Evolutionary conservation across 1,284 basidiomycete genomes (phyloP).

Genomic region (Chalciporus piperatoides): DNA sequence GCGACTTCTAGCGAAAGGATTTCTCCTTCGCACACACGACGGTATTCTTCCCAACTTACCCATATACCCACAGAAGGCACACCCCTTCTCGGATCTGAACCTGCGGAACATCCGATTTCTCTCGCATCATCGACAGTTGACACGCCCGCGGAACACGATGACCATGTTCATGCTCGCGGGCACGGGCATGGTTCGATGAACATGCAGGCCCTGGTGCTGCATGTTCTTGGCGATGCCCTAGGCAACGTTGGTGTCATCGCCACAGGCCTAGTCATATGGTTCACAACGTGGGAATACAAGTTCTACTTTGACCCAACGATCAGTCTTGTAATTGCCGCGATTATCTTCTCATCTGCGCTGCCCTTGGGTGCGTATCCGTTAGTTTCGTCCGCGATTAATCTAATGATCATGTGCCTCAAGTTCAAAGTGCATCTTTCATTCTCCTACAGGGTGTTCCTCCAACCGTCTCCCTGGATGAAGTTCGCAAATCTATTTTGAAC

Average conservation of each 20-base stretch:
- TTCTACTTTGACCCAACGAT: slow-evolving; percentile 94
- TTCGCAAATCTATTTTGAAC: slow-evolving; percentile 73
- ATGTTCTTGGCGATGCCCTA: slow-evolving; percentile 95
- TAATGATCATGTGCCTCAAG: slow-evolving; percentile 37
- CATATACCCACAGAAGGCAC: slow-evolving; percentile 35
- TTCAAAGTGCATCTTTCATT: slow-evolving; percentile 93
- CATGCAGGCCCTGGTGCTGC: slow-evolving; percentile 92
- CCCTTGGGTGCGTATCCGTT: slow-evolving; percentile 70
- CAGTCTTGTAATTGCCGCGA: slow-evolving; percentile 91
- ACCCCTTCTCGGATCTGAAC: slow-evolving; percentile 36
- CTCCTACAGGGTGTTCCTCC: slow-evolving; percentile 95
- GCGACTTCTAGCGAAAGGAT: slow-evolving; percentile 43
- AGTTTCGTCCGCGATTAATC: slow-evolving; percentile 12
- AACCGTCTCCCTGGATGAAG: slow-evolving; percentile 83
- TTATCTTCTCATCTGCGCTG: slow-evolving; percentile 95
- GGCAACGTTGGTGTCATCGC: slow-evolving; percentile 98
- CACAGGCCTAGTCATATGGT: slow-evolving; percentile 92
- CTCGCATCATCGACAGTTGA: slow-evolving; percentile 11
- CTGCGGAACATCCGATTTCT: slow-evolving; percentile 17
- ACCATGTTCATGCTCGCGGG: slow-evolving; percentile 36
- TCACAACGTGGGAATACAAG: slow-evolving; percentile 73
- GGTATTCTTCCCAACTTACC: slow-evolving; percentile 28
- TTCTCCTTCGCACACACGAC: slow-evolving; percentile 13
- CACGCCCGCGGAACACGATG: slow-evolving; percentile 19
- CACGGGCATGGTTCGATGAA: slow-evolving; percentile 89